Conservation (phyloP, 768 basidiomycete genomes). For the Termitomyces sp. region DNA sequence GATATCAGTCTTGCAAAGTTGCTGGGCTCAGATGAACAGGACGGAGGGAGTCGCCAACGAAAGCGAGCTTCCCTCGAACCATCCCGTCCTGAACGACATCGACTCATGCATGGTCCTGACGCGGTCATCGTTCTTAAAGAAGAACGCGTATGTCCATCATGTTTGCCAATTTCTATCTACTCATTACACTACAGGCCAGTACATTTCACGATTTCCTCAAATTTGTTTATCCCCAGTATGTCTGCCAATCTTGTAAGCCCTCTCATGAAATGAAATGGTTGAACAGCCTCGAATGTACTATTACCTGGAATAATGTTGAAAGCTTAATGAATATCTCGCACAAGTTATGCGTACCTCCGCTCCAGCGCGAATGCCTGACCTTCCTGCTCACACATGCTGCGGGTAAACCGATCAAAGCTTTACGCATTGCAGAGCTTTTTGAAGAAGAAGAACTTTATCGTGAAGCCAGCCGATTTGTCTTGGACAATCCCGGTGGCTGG, state of each 20-base stretch:
- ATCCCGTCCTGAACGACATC: constrained; percentile 29
- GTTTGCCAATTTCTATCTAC: not conserved
- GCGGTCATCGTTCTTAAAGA: constrained; percentile 89
- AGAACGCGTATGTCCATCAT: constrained; percentile 53
- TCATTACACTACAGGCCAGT: constrained; percentile 42
- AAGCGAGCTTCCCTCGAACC: constrained; percentile 12
- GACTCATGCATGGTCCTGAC: constrained; percentile 52
- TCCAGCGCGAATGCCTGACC: constrained; percentile 77
- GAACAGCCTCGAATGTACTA: constrained; percentile 80
- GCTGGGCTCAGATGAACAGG: constrained; percentile 27
- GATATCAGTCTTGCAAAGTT: constrained; percentile 58
- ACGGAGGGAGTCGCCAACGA: constrained; percentile 5
- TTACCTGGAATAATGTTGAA: constrained; percentile 94
- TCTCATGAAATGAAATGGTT: not conserved
- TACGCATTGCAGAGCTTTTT: constrained; percentile 88
- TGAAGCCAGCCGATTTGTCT: constrained; percentile 86
- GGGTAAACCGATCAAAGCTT: constrained; percentile 87
- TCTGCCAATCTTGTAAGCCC: not conserved
- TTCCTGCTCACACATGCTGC: constrained; percentile 93
- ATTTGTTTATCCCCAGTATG: constrained; percentile 91
- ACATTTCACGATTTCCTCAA: constrained; percentile 93
- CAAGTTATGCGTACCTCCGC: constrained; percentile 78
- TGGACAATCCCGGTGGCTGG: constrained; percentile 90
- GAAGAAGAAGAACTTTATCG: constrained; percentile 87
- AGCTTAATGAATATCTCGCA: constrained; percentile 87